phyloP scores from a whole-genome alignment of 768 basidiomycete genomes.

The Gloeopeniophorella convolvens region DNA sequence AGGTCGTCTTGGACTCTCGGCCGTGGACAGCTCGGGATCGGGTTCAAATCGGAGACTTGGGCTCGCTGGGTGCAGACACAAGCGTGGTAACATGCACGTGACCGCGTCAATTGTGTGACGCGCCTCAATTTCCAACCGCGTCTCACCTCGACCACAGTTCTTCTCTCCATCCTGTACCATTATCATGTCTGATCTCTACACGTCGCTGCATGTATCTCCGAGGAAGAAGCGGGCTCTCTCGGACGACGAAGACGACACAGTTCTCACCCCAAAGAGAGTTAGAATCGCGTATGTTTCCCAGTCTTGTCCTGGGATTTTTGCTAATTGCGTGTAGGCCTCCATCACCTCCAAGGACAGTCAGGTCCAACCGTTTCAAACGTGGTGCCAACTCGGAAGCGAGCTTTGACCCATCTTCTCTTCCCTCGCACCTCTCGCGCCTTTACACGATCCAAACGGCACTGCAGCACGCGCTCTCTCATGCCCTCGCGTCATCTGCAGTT shows the following conservation, averaged over 20 bases:
- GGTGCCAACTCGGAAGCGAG: slow-evolving; percentile 17
- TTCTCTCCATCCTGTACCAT: neutral
- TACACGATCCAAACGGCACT: slow-evolving; percentile 58
- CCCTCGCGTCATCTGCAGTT: slow-evolving; percentile 74
- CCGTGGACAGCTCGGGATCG: too few relatives aligned
- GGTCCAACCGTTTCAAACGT: slow-evolving; percentile 26
- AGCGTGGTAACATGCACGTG: slow-evolving; percentile 16
- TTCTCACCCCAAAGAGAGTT: slow-evolving; percentile 64
- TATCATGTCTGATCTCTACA: slow-evolving; percentile 54
- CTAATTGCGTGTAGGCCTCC: slow-evolving; percentile 37
- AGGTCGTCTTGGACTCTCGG: too few relatives aligned
- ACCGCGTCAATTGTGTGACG: slow-evolving; percentile 10
- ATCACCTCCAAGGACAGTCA: slow-evolving; percentile 48
- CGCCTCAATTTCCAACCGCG: neutral
- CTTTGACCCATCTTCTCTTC: slow-evolving; percentile 33
- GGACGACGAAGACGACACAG: slow-evolving; percentile 43
- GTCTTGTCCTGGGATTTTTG: slow-evolving; percentile 4
- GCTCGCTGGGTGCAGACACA: too few relatives aligned
- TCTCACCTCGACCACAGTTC: neutral
- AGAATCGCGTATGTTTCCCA: slow-evolving; percentile 42
- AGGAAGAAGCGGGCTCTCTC: slow-evolving; percentile 58
- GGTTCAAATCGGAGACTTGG: too few relatives aligned
- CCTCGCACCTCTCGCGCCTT: slow-evolving; percentile 55
- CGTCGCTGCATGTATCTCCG: slow-evolving; percentile 58
- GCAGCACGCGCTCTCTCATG: slow-evolving; percentile 80